A percentile compares a stretch with the other conserved stretches of the same genome.
These are phyloP conservation scores for Zymoseptoria ardabiliae DNA, from an alignment of 2,329 filamentous ascomycete species.

Conservation along the genomic window DNA sequence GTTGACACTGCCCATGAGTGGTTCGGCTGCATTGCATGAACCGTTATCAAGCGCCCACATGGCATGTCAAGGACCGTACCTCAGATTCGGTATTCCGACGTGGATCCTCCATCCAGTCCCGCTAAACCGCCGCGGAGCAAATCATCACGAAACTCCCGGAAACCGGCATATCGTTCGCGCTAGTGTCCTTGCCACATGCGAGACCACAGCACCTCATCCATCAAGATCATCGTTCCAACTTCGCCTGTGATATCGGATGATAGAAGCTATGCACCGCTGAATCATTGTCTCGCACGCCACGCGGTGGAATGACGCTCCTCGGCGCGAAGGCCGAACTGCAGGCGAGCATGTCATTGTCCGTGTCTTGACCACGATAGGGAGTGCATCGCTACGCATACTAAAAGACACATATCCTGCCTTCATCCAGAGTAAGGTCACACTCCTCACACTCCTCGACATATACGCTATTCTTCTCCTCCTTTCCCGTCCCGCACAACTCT, in stretches of 20 bases:
- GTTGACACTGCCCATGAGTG: not conserved
- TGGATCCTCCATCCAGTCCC: not conserved
- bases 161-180: not conserved
- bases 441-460: not conserved
- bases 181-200: not conserved
- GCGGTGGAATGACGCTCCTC: not conserved
- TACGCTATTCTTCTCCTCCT: not conserved
- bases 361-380: not conserved
- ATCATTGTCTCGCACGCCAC: not conserved
- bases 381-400: not conserved
- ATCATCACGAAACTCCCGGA: not conserved
- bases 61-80: not conserved
- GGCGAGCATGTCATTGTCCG: not conserved
- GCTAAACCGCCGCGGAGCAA: not conserved
- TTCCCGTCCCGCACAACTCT: not conserved
- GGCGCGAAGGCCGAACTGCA: not conserved
- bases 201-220: not conserved
- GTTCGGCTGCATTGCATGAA: not conserved
- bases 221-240: not conserved
- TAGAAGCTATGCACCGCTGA: not conserved
- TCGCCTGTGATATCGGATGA: not conserved
- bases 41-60: not conserved
- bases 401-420: not conserved
- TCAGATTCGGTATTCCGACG: not conserved
- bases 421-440: not conserved